phyloP scores from a whole-genome alignment of 1,284 basidiomycete genomes.

The Apiotrichum mycotoxinovorans region DNA sequence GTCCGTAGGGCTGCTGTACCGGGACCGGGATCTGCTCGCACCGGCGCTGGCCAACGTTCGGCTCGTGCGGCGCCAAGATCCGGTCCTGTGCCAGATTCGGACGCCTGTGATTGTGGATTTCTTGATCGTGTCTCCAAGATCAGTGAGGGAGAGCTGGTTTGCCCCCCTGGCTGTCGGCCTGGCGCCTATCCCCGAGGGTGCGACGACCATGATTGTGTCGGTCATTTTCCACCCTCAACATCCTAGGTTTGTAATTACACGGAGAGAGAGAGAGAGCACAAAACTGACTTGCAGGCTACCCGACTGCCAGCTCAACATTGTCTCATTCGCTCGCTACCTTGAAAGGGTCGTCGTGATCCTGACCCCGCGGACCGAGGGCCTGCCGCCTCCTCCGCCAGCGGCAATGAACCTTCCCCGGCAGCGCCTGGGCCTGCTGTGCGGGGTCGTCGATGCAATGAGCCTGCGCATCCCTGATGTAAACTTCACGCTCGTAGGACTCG shows the following conservation, averaged over 20 bases:
- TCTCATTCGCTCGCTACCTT: conserved; percentile 1
- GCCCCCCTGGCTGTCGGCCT: background rate
- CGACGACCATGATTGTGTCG: background rate
- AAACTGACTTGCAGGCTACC: background rate
- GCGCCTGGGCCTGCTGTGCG: background rate
- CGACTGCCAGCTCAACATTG: background rate
- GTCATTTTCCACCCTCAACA: background rate
- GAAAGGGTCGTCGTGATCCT: conserved; percentile 1
- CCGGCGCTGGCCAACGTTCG: conserved; percentile 1
- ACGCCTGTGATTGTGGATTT: conserved; percentile 1
- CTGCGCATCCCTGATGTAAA: conserved; percentile 1
- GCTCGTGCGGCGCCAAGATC: background rate
- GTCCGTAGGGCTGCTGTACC: background rate
- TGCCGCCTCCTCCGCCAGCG: background rate
- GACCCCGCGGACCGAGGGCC: background rate
- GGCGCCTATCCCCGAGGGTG: conserved; percentile 1
- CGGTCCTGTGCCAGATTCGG: conserved; percentile 3
- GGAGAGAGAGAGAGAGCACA: too few relatives aligned
- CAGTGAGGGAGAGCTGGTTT: background rate
- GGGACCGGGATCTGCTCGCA: background rate
- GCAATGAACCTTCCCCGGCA: conserved; percentile 1
- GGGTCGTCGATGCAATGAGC: conserved; percentile 1
- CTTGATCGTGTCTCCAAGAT: background rate
- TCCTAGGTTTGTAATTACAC: background rate
- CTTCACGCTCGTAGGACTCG: conserved; percentile 1